phyloP scores from a whole-genome alignment of 2,329 filamentous ascomycete genomes.

The Fusarium sacchari region DNA sequence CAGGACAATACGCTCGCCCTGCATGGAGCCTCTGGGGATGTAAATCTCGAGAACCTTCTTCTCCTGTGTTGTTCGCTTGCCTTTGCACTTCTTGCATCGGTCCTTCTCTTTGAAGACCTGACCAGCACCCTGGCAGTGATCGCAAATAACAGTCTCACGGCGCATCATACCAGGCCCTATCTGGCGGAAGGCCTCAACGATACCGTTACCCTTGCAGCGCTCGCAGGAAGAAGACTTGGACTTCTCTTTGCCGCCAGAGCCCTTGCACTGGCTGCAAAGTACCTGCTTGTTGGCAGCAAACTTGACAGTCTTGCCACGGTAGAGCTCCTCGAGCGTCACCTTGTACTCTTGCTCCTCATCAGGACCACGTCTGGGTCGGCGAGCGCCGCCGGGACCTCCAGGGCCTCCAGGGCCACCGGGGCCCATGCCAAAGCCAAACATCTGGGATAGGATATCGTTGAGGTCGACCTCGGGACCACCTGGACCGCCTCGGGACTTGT shows the following conservation, averaged over 20 bases:
- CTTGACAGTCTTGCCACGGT: constrained; percentile 98
- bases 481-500: constrained; percentile 74
- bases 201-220: constrained; percentile 83
- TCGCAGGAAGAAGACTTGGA: constrained; percentile 85
- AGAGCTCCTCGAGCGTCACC: constrained; percentile 91
- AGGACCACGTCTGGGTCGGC: constrained; percentile 74
- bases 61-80: constrained; percentile 84
- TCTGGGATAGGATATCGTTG: constrained; percentile 91
- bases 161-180: constrained; percentile 89
- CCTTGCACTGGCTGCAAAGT: constrained; percentile 87
- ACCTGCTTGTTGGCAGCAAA: constrained; percentile 96
- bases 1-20: constrained; percentile 89
- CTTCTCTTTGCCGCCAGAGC: constrained; percentile 89
- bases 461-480: constrained; percentile 81
- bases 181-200: constrained; percentile 80
- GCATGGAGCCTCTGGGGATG: constrained; percentile 85
- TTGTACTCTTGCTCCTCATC: constrained; percentile 93
- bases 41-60: constrained; percentile 97
- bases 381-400: constrained; percentile 64
- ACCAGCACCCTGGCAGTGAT: constrained; percentile 85
- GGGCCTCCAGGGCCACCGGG: constrained; percentile 56
- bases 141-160: constrained; percentile 81
- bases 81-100: constrained; percentile 99
- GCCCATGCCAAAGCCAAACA: constrained; percentile 84
- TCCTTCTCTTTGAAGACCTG: constrained; percentile 95